Percentiles rank a stretch among this genome's conserved stretches.
phyloP scores from a whole-genome alignment of 306 rosid genomes.

The Prinsepia uniflora region DNA sequence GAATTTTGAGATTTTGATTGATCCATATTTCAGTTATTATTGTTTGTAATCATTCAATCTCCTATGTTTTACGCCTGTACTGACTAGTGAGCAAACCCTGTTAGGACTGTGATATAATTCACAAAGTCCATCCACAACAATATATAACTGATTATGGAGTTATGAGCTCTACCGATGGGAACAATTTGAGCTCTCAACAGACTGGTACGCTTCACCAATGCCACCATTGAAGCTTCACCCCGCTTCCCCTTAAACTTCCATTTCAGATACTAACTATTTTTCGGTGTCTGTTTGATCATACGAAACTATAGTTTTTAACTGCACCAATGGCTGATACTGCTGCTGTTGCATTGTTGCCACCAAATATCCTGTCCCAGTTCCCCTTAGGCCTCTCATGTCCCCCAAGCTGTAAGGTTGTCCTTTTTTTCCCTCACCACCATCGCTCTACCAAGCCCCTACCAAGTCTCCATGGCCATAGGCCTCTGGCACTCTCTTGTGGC shows the following conservation, averaged over 20 bases:
- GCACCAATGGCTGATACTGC: background rate
- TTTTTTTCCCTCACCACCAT: background rate
- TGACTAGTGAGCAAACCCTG: too few species aligned
- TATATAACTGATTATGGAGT: too few species aligned
- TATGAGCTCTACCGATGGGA: background rate
- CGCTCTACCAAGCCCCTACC: background rate
- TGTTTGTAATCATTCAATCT: too few species aligned
- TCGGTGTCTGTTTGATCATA: too few species aligned
- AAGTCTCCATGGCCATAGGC: background rate
- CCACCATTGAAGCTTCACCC: background rate
- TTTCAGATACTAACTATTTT: background rate
- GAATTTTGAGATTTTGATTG: too few species aligned
- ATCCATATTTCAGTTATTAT: too few species aligned
- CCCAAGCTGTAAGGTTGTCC: background rate
- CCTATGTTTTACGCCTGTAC: too few species aligned
- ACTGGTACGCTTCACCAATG: background rate
- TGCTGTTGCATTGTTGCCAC: background rate
- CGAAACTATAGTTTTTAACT: too few species aligned
- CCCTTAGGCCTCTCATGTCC: background rate
- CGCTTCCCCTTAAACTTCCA: background rate
- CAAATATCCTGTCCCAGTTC: background rate
- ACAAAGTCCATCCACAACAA: too few species aligned
- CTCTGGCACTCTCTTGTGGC: background rate
- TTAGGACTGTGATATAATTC: too few species aligned
- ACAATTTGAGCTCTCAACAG: background rate